phyloP scores from a whole-genome alignment of 495 filamentous ascomycete genomes.

The Talaromyces wortmannii region DNA sequence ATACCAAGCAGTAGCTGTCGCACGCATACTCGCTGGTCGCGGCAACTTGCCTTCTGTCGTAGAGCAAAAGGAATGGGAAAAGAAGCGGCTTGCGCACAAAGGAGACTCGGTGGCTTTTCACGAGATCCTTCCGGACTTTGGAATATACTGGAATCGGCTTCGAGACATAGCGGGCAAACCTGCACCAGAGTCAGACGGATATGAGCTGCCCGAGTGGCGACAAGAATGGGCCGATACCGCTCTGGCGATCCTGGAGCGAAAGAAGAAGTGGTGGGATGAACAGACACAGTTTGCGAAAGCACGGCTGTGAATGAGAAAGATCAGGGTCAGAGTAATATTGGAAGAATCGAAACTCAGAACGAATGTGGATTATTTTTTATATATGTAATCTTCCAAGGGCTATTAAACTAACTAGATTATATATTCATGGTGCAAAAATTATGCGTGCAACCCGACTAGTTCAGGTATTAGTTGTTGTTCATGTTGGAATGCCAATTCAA shows the following conservation, averaged over 20 bases:
- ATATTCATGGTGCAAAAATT: neutral
- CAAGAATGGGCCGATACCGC: constrained; percentile 24
- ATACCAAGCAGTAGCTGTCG: constrained; percentile 53
- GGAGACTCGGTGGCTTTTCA: constrained; percentile 45
- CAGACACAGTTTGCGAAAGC: neutral
- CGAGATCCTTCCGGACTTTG: constrained; percentile 45
- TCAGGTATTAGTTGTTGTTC: neutral
- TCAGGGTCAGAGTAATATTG: neutral
- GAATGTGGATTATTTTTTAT: neutral
- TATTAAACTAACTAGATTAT: neutral
- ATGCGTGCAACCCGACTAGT: no score
- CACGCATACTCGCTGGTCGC: constrained; percentile 47
- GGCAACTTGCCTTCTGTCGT: constrained; percentile 29
- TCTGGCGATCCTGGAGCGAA: neutral
- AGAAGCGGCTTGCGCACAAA: constrained; percentile 34
- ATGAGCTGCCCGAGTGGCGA: constrained; percentile 27
- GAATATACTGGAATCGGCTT: constrained; percentile 47
- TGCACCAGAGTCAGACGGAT: constrained; percentile 21
- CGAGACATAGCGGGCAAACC: constrained; percentile 41
- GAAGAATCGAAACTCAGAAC: neutral
- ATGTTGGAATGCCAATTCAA: neutral
- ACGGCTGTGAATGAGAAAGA: neutral
- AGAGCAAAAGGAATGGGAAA: constrained; percentile 46
- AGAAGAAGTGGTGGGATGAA: neutral
- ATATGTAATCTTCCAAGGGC: neutral